These are phyloP conservation scores for Penicillium janthinellum DNA, from an alignment of 2,329 filamentous ascomycete genomes.

Conservation along the genomic window DNA sequence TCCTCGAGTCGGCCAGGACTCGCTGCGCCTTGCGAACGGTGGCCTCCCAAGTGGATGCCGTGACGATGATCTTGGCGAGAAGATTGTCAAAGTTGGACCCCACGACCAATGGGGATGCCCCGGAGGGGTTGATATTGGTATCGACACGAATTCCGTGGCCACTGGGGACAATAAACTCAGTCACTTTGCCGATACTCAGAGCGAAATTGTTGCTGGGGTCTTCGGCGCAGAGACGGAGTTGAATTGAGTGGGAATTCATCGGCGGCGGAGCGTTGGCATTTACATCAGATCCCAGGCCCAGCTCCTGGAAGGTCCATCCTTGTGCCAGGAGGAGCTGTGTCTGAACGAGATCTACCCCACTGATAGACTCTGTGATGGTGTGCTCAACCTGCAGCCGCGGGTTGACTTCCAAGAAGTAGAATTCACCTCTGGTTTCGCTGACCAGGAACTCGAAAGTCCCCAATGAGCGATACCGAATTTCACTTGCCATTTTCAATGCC, in stretches of 20 bases:
- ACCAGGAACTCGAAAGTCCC: constrained; percentile 68
- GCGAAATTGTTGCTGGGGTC: constrained; percentile 56
- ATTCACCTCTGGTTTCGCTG: constrained; percentile 51
- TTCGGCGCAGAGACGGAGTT: constrained; percentile 61
- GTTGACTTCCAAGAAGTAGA: constrained; percentile 64
- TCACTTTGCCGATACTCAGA: constrained; percentile 62
- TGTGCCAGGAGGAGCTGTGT: constrained; percentile 58
- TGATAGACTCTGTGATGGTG: constrained; percentile 61
- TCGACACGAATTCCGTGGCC: constrained; percentile 63
- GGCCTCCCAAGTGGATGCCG: constrained; percentile 55
- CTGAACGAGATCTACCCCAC: constrained; percentile 57
- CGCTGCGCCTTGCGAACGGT: constrained; percentile 56
- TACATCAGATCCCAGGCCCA: constrained; percentile 35
- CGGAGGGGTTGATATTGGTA: constrained; percentile 53
- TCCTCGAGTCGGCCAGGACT: constrained; percentile 57
- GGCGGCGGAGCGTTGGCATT: constrained; percentile 41
- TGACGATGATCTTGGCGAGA: constrained; percentile 62
- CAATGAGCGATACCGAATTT: constrained; percentile 59
- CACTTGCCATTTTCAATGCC: constrained; percentile 45
- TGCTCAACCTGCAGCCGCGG: constrained; percentile 64
- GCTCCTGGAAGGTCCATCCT: constrained; percentile 46
- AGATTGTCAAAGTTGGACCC: constrained; percentile 62
- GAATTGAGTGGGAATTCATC: constrained; percentile 50
- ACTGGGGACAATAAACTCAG: constrained; percentile 55
- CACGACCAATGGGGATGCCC: constrained; percentile 45